Evolutionary conservation across 2,329 filamentous ascomycete species (phyloP).

Genomic region (Zasmidium cellare): DNA sequence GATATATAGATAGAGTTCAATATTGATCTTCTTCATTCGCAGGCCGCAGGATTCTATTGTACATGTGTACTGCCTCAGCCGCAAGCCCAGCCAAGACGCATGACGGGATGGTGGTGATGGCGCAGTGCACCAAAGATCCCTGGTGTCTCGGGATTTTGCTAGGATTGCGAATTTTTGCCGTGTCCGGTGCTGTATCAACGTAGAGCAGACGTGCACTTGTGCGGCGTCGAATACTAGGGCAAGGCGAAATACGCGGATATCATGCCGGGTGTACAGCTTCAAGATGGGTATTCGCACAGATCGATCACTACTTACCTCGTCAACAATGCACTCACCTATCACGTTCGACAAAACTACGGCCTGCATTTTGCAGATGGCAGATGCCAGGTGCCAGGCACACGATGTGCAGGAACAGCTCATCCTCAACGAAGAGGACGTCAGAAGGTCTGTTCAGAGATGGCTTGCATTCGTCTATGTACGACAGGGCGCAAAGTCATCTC

Average conservation of each 20-base stretch:
- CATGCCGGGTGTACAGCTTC: not conserved
- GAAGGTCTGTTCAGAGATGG: slow-evolving; percentile 55
- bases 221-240: not conserved
- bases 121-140: not conserved
- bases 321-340: not conserved
- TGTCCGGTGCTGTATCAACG: not conserved
- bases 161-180: not conserved
- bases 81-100: not conserved
- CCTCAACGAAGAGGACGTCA: slow-evolving; percentile 32
- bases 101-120: not conserved
- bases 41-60: not conserved
- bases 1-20: no score
- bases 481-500: slow-evolving; percentile 43
- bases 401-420: slow-evolving; percentile 29
- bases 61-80: not conserved
- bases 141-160: not conserved
- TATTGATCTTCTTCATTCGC: not conserved
- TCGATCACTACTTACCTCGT: no score
- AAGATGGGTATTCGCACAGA: no score
- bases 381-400: slow-evolving; percentile 5
- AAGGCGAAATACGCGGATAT: not conserved
- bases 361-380: not conserved
- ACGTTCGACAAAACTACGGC: not conserved
- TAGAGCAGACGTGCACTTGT: not conserved
- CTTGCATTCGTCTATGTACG: slow-evolving; percentile 44